A percentile compares a stretch with the other conserved stretches of the same genome.
phyloP scores from a whole-genome alignment of 1,284 basidiomycete species.

The Sporisorium graminicola region DNA sequence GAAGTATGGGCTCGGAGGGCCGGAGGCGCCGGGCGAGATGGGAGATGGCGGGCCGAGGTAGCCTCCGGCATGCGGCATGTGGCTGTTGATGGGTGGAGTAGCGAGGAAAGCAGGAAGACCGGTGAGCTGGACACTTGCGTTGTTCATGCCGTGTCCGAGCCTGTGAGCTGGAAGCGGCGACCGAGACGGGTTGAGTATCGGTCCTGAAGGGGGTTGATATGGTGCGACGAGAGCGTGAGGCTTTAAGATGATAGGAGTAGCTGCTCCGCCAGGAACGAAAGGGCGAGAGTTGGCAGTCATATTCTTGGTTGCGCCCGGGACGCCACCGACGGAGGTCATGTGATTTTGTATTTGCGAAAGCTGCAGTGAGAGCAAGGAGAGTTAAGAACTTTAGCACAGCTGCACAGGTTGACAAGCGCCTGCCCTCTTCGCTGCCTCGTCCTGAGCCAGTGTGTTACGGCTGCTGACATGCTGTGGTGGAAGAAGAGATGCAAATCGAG shows the following conservation, averaged over 20 bases:
- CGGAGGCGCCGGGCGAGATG: constrained; percentile 22
- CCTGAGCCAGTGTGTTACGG: background rate
- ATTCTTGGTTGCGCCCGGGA: constrained; percentile 18
- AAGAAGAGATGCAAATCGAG: background rate
- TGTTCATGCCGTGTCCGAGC: constrained; percentile 31
- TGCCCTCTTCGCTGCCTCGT: background rate
- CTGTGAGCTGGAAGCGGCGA: constrained; percentile 25
- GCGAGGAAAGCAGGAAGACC: constrained; percentile 42
- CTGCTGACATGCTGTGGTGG: background rate
- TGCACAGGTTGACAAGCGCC: background rate
- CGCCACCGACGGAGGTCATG: constrained; percentile 19
- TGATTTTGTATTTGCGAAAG: constrained; percentile 50
- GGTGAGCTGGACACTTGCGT: constrained; percentile 45
- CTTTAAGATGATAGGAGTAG: constrained; percentile 12
- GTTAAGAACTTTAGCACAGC: constrained; percentile 1
- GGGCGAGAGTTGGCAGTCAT: constrained; percentile 40
- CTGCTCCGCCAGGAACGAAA: constrained; percentile 28
- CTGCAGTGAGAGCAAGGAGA: background rate
- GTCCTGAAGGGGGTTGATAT: constrained; percentile 1
- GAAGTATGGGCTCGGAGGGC: constrained; percentile 22
- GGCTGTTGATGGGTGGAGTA: constrained; percentile 23
- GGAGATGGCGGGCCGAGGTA: constrained; percentile 38
- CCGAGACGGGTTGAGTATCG: constrained; percentile 7
- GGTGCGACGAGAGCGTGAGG: constrained; percentile 16
- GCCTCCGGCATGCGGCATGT: constrained; percentile 15